These are phyloP conservation scores for Podospora pseudoanserina DNA, from an alignment of 495 filamentous ascomycete species.

Conservation along the genomic window DNA sequence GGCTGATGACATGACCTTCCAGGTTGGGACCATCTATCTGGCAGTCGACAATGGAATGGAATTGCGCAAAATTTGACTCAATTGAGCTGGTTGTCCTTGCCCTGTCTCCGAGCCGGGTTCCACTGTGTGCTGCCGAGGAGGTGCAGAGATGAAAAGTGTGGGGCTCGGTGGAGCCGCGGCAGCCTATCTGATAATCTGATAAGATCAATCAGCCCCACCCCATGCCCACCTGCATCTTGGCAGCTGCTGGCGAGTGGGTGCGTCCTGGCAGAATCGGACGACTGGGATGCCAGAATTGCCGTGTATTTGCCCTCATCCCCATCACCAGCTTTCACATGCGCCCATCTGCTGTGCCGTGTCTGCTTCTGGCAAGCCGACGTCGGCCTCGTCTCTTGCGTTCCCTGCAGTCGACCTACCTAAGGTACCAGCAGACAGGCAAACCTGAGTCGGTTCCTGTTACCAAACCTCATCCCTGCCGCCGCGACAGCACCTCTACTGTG, in stretches of 20 bases:
- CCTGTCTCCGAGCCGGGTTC: neutral
- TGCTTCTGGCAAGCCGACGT: slow-evolving; percentile 4
- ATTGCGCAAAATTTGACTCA: neutral
- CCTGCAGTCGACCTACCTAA: neutral
- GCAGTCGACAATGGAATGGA: neutral
- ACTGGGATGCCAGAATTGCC: neutral
- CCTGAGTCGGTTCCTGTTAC: too few relatives aligned
- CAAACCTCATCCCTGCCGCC: too few relatives aligned
- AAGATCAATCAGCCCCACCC: neutral
- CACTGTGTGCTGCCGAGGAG: neutral
- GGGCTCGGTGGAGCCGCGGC: neutral
- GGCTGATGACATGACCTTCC: too few relatives aligned
- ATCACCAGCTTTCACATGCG: neutral
- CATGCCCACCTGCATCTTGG: neutral
- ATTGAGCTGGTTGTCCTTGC: neutral
- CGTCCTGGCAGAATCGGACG: neutral
- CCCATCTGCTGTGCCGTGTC: neutral
- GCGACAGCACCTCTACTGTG: too few relatives aligned
- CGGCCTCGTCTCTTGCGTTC: neutral
- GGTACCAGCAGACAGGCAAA: too few relatives aligned
- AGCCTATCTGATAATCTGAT: neutral
- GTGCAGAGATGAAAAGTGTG: neutral
- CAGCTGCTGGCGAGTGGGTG: neutral
- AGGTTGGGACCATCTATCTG: too few relatives aligned
- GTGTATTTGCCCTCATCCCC: neutral